These are phyloP conservation scores for Fusarium marasasianum DNA, from an alignment of 2,329 filamentous ascomycete species.

Conservation along the genomic window DNA sequence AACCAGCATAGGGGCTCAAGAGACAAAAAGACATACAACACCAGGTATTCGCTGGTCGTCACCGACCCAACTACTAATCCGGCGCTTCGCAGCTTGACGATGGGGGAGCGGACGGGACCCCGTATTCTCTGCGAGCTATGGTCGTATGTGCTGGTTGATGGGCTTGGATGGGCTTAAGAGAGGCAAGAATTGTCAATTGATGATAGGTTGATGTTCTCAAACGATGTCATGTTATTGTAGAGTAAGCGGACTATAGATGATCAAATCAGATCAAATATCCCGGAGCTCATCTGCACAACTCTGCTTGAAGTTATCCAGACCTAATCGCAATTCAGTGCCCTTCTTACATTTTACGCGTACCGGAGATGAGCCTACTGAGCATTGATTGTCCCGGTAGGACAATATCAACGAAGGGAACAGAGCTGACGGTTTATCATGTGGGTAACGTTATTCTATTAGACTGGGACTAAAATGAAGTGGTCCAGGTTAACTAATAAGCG, in stretches of 20 bases:
- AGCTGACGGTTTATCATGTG: neutral
- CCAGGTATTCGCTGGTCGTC: slow-evolving; percentile 1
- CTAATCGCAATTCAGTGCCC: neutral
- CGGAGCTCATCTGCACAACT: neutral
- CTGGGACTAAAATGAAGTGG: neutral
- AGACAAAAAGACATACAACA: neutral
- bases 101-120: neutral
- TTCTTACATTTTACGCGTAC: neutral
- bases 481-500: no score
- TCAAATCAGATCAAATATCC: neutral
- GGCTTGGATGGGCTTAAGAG: neutral
- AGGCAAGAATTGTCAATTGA: neutral
- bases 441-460: neutral
- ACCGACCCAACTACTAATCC: neutral
- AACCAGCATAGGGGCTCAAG: neutral
- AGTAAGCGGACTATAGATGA: neutral
- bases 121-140: neutral
- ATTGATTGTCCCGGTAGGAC: no score
- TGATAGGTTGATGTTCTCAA: neutral
- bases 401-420: neutral
- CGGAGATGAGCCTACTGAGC: no score
- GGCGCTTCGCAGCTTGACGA: neutral
- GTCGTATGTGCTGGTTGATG: neutral
- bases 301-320: neutral
- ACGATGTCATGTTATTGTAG: no score